Evolutionary conservation across 1,284 basidiomycete genomes (phyloP), one percentile per base, ranked within the genome.

Genomic region (Cutaneotrichosporon curvatum): DNA sequence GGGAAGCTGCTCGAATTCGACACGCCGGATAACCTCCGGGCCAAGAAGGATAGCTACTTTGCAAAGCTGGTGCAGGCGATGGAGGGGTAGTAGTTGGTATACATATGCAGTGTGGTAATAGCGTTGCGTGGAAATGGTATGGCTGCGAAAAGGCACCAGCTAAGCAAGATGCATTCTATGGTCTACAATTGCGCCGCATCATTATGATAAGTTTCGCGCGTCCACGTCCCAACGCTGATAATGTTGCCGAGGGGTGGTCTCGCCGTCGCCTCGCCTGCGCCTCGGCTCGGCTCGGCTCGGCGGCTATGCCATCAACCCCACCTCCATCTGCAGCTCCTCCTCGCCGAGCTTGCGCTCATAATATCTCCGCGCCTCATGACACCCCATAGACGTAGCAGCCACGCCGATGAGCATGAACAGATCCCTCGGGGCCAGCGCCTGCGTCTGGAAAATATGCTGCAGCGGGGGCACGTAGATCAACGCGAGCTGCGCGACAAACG

Each of bases 401-500:
- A 96, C 72, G n/a, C 74, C 72, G 20, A 92, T 63, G 3, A 98
- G 75, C 31, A 84, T 78, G 22, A 75, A 72, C 50, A 98, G 58
- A 70, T 98, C 94, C 37, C 76, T 70, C 16, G 75, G 44, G 23
- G 76, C 74, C 14, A 98, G 75, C 7, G 85, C 81, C 55, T 85
- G 85, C 10, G 94, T 98, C 73, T 96, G 90, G 78, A 97, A 98
- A 37, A 98, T 77, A 40, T 79, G 76, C 70, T 97, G 94, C 76
- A 97, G 80, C 51, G 87, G 76, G 0, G 91, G 86, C 37, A 97
- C 77, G 68, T 97, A 98, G 50, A 98, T 80, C 55, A 97, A 77
- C 19, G 78, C 79, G 20, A 97, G 78, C 71, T 94, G 87, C 31
- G 83, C 83, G 44, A 90, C 31, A 61, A 89, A 82, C 10, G 89